Evolutionary conservation across 768 basidiomycete species (phyloP), one percentile per base, ranked within the genome.

Genomic region (Clitopilus hobsonii): DNA sequence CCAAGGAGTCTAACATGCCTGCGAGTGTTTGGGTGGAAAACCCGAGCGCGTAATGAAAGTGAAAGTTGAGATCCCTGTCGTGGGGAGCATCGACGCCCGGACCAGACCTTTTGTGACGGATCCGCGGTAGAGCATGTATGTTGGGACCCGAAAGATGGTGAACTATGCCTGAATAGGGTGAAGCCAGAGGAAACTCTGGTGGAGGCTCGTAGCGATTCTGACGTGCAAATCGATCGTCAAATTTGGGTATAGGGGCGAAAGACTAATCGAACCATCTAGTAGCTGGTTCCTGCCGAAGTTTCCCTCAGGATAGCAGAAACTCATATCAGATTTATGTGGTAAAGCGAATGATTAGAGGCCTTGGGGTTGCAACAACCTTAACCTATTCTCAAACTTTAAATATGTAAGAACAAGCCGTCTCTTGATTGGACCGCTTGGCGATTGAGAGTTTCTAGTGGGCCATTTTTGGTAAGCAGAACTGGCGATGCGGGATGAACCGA

Each of bases 161-260:
- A 88, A 88, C 84, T 88, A 88, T 88, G 85, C 72, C 72, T 87
- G 86, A 85, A 83, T 85, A 88, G 85, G 86, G 86, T 79, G 84
- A 88, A 89, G 88, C 87, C 88, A 90, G 88, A 87, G 89, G 87
- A 90, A 90, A 91, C 89, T 88, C 88, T 89, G 88, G 86, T 90
- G 88, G 88, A 89, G 86, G 88, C 85, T 88, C 84, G 85, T 87
- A 90, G 89, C 87, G 84, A 86, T 91, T 89, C 89, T 91, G 89
- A 89, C 86, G 85, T 90, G 89, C 89, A 91, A 90, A 90, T 90
- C 87, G 85, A 89, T 90, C 84, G 88, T 89, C 85, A 77, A 88
- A 90, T 86, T 88, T 89, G 88, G 86, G 88, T 89, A 89, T 90
- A 89, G 88, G 88, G 89, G 88, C 84, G 85, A 90, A 90, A 90